Conservation (phyloP, 495 filamentous ascomycete species). For the Collariella sp. region DNA sequence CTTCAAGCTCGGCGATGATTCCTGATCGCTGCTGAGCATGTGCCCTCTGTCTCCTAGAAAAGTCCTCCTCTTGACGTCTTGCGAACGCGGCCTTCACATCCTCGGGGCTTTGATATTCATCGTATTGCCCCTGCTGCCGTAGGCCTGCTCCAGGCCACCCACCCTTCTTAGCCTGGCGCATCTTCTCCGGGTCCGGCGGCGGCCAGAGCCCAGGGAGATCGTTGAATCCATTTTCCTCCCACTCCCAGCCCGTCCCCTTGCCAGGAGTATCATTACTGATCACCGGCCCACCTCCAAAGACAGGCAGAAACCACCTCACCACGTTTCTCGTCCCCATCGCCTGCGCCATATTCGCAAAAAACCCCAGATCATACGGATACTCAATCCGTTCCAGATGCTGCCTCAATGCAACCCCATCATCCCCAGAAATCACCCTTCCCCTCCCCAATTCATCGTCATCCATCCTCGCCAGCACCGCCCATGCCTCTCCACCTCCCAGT, state of each 20-base stretch:
- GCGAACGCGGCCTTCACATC: constrained; percentile 29
- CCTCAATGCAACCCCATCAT: constrained; percentile 32
- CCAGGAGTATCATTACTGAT: constrained; percentile 16
- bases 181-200: constrained; percentile 80
- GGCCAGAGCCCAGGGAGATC: constrained; percentile 64
- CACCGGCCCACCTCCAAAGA: constrained; percentile 32
- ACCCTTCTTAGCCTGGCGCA: constrained; percentile 38
- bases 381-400: constrained; percentile 67
- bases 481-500: constrained; percentile 88
- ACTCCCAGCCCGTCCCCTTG: constrained; percentile 49
- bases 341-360: constrained; percentile 81
- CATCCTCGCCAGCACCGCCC: constrained; percentile 56
- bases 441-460: constrained; percentile 39
- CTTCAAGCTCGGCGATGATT: constrained; percentile 35
- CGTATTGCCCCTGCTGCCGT: constrained; percentile 6
- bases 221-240: constrained; percentile 83
- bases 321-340: constrained; percentile 81
- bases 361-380: constrained; percentile 86
- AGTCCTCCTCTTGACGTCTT: constrained; percentile 37
- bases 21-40: constrained; percentile 18
- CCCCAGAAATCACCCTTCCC: constrained; percentile 42
- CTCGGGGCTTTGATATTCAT: constrained; percentile 14
- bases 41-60: constrained; percentile 23
- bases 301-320: constrained; percentile 50
- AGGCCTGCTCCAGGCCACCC: constrained; percentile 24